Evolutionary conservation across 805 yeast genomes (phyloP).

Genomic region (Yarrowia sp.): DNA sequence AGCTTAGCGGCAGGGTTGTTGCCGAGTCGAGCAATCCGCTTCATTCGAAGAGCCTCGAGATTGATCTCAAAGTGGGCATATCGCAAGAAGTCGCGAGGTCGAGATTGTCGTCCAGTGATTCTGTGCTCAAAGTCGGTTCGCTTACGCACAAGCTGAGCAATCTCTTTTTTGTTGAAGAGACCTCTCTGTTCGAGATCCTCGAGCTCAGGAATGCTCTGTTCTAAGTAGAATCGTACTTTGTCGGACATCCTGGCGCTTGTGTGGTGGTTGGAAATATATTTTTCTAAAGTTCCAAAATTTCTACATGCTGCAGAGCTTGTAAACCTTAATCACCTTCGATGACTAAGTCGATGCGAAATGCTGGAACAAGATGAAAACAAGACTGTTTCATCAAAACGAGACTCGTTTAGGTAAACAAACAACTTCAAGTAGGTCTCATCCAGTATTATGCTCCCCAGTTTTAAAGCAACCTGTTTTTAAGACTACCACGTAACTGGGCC

Average conservation of each 20-base stretch:
- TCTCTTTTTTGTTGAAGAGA: constrained; percentile 77
- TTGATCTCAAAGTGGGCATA: constrained; percentile 79
- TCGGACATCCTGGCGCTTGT: constrained; percentile 45
- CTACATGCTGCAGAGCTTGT: background rate
- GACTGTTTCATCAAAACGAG: too few species aligned
- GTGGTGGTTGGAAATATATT: constrained; percentile 21
- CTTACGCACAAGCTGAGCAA: constrained; percentile 80
- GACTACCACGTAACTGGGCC: too few species aligned
- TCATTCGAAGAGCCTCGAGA: constrained; percentile 72
- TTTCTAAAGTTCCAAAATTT: constrained; percentile 16
- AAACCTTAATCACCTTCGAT: background rate
- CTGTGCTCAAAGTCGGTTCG: constrained; percentile 96
- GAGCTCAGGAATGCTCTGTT: constrained; percentile 82
- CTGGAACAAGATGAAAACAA: background rate
- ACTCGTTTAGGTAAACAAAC: too few species aligned
- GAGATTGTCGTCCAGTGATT: constrained; percentile 77
- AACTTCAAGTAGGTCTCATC: too few species aligned
- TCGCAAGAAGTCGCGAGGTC: constrained; percentile 68
- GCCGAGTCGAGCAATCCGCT: constrained; percentile 63
- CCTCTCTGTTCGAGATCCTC: constrained; percentile 82
- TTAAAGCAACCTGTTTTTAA: too few species aligned
- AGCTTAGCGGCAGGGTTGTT: constrained; percentile 51
- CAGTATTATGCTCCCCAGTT: too few species aligned
- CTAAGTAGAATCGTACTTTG: constrained; percentile 55
- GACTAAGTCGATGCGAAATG: background rate